Conservation (phyloP, 331 rosid genomes). For the Spiraea crenata region DNA sequence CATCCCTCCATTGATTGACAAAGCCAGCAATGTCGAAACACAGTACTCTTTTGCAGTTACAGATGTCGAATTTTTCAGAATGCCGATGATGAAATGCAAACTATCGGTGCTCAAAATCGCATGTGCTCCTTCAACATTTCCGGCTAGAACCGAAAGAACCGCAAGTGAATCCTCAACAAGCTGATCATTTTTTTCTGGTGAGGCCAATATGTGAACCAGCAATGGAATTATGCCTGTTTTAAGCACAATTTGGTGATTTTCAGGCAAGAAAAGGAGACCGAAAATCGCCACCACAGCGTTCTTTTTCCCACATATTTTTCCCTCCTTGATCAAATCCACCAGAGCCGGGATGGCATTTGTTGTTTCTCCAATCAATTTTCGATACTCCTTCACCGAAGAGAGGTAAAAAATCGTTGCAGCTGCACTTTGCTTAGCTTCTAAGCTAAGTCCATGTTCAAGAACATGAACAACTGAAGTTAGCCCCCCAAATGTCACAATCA, state of each 20-base stretch:
- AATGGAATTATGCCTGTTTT: constrained; percentile 49
- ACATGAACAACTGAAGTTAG: constrained; percentile 36
- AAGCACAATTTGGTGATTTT: constrained; percentile 46
- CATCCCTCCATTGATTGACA: constrained; percentile 56
- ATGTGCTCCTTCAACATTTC: constrained; percentile 47
- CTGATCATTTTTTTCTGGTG: constrained; percentile 40
- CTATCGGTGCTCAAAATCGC: constrained; percentile 36
- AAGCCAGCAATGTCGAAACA: constrained; percentile 52
- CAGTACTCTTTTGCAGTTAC: constrained; percentile 50
- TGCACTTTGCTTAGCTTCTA: constrained; percentile 58
- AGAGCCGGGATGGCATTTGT: constrained; percentile 48
- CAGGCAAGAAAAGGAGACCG: constrained; percentile 50
- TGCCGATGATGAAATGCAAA: constrained; percentile 24
- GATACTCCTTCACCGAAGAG: constrained; percentile 46
- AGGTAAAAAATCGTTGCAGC: constrained; percentile 69
- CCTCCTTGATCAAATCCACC: constrained; percentile 51
- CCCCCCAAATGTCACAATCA: constrained; percentile 47
- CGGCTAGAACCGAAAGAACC: constrained; percentile 56
- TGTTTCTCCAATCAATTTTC: constrained; percentile 55
- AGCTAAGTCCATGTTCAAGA: constrained; percentile 44
- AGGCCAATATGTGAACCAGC: constrained; percentile 38
- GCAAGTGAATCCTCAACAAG: constrained; percentile 51
- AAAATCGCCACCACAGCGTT: constrained; percentile 68
- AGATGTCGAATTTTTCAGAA: constrained; percentile 31
- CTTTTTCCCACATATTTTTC: constrained; percentile 63